A percentile compares a stretch with the other conserved stretches of the same genome.
phyloP scores from a whole-genome alignment of 2,329 filamentous ascomycete species.

The Mollisiaceae sp. region DNA sequence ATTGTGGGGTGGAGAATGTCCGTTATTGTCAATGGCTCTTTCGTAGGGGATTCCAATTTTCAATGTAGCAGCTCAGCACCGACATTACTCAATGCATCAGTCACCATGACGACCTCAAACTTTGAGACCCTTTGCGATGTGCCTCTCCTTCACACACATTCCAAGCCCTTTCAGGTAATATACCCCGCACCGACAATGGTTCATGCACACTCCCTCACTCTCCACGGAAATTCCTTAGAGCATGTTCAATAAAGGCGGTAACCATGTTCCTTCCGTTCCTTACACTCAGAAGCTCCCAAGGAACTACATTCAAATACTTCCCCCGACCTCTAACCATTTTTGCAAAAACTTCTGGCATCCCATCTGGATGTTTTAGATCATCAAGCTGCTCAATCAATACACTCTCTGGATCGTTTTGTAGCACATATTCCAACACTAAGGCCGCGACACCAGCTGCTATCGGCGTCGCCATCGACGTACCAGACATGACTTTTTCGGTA shows the following conservation, averaged over 20 bases:
- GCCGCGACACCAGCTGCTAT: conserved; percentile 36
- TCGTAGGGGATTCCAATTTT: too few species aligned
- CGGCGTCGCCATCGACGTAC: conserved; percentile 38
- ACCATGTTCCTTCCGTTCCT: conserved; percentile 4
- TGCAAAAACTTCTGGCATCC: conserved; percentile 16
- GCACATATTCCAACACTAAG: conserved; percentile 30
- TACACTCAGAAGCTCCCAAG: conserved; percentile 18
- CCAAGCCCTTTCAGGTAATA: not conserved
- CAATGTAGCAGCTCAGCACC: too few species aligned
- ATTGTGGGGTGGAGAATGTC: not conserved
- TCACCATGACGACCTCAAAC: not conserved
- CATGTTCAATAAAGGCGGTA: not conserved
- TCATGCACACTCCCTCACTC: not conserved
- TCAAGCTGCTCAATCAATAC: conserved; percentile 13
- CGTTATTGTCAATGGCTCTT: not conserved
- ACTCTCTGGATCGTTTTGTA: conserved; percentile 18
- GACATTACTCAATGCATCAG: too few species aligned
- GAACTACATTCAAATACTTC: conserved; percentile 20
- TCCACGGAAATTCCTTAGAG: not conserved
- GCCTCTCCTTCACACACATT: not conserved
- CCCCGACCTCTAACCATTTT: conserved; percentile 11
- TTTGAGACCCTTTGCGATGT: not conserved
- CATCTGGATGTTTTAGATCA: conserved; percentile 18
- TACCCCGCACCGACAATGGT: not conserved
- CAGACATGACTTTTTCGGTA: conserved; percentile 21